Base-by-base conservation (phyloP, 371 early-diverging fungal species). In the Haplosporangium sp. region DNA sequence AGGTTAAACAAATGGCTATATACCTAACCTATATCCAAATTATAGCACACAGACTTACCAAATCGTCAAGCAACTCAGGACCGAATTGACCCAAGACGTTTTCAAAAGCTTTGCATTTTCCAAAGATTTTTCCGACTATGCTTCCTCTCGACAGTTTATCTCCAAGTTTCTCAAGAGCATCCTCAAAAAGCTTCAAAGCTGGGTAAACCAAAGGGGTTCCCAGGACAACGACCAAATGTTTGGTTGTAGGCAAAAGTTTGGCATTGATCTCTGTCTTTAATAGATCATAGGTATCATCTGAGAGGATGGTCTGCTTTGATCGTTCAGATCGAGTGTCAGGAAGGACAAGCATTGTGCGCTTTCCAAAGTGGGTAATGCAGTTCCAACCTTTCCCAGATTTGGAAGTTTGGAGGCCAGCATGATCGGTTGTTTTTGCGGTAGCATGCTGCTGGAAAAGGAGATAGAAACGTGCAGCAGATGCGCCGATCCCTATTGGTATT, bases 371-470 rank as follows among this genome's bases (percentile, higher is more conserved):
- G 52, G 87, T 87, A 63, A 86, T 70, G 50, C 47, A 48, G 63
- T 68, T 74, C 71, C 67, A 91, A 53, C 90, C 85, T 62, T 70
- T 70, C 8, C 63, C 79, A 35, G 91, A 90, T 69, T 88, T 84
- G n/a, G 74, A 67, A 34, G 81, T 79, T 40, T 58, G 38, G 61
- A 88, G 87, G 17, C 90, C 92, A 63, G 94, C 89, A 47, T 83
- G 77, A 7, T 76, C 61, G 15, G 92, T 89, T 39, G 86, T 75
- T 47, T 84, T 77, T 56, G 83, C 71, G n/a, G 89, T 94, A 10
- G 94, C 90, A 75, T 96, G 96, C 11, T 93, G 94, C 84, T 96
- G 97, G 87, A 93, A 96, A 53, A 94, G 82, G 57, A 93, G 88
- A 84, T 92, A 96, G 85, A 93, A 94, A 15, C 92, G 89, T 61